Conservation (phyloP, 768 basidiomycete genomes). For the Strobilomyces dryophilus region DNA sequence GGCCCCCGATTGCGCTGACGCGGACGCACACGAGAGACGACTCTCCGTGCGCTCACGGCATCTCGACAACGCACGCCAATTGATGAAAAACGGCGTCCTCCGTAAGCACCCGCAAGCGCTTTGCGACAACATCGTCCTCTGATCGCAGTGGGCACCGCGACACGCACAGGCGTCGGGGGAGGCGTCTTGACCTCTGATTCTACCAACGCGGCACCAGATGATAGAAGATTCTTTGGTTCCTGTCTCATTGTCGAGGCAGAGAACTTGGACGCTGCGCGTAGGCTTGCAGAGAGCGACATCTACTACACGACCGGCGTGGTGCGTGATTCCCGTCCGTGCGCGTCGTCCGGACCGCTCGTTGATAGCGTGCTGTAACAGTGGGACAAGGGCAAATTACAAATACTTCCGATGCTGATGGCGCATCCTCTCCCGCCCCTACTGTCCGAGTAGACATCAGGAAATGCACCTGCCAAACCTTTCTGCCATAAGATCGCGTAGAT, state of each 20-base stretch:
- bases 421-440: constrained; percentile 14
- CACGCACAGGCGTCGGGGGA: constrained; percentile 48
- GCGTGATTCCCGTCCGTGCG: not conserved
- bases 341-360: not conserved
- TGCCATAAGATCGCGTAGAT: not conserved
- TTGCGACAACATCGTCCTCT: not conserved
- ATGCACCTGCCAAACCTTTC: not conserved
- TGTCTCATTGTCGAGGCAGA: constrained; percentile 52
- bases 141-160: constrained; percentile 5
- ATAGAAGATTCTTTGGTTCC: constrained; percentile 58
- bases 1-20: constrained; percentile 61
- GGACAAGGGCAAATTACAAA: constrained; percentile 53
- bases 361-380: constrained; percentile 36
- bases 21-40: constrained; percentile 49
- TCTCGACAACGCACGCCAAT: constrained; percentile 38
- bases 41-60: constrained; percentile 51
- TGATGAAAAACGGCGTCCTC: constrained; percentile 39
- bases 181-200: constrained; percentile 55
- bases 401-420: constrained; percentile 41
- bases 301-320: constrained; percentile 26
- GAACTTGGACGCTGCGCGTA: constrained; percentile 40
- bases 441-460: constrained; percentile 6
- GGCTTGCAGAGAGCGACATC: constrained; percentile 22
- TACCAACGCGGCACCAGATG: constrained; percentile 39
- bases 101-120: constrained; percentile 37